These are phyloP conservation scores for Hirschfeldia incana DNA, from an alignment of 345 rosid genomes.

Conservation along the genomic window DNA sequence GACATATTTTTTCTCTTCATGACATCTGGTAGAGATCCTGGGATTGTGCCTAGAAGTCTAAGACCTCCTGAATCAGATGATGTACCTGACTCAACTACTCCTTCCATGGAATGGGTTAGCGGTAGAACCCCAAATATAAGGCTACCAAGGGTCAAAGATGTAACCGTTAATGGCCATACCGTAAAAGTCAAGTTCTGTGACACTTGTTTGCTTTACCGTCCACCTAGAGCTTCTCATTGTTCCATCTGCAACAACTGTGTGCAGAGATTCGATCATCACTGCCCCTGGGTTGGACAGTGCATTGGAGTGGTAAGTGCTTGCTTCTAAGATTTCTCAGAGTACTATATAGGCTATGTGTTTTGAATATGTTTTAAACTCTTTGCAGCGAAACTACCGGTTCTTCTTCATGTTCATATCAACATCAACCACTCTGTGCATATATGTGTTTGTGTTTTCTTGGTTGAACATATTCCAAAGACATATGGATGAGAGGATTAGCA, in stretches of 20 bases:
- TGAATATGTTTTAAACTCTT: background rate
- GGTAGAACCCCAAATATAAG: constrained; percentile 47
- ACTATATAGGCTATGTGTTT: background rate
- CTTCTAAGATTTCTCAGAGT: background rate
- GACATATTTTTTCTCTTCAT: constrained; percentile 66
- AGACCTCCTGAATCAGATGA: constrained; percentile 67
- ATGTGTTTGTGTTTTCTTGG: constrained; percentile 74
- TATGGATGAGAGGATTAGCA: constrained; percentile 20
- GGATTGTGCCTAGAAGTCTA: constrained; percentile 77
- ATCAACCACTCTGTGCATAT: constrained; percentile 75
- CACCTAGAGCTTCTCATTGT: constrained; percentile 93
- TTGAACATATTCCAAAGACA: constrained; percentile 51
- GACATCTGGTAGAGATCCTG: constrained; percentile 88
- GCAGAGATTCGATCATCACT: constrained; percentile 94
- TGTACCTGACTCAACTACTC: constrained; percentile 28
- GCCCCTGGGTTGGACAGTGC: constrained; percentile 99
- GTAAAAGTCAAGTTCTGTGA: constrained; percentile 89
- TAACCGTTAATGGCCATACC: constrained; percentile 55
- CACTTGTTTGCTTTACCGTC: constrained; percentile 85
- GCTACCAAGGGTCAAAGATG: constrained; percentile 69
- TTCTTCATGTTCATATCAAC: constrained; percentile 88
- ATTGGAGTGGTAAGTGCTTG: constrained; percentile 69
- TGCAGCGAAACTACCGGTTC: constrained; percentile 95
- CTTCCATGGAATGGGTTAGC: constrained; percentile 74
- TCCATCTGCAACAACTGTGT: constrained; percentile 96